phyloP scores from a whole-genome alignment of 192 early-diverging fungal species.

The Coemansia sp. region DNA sequence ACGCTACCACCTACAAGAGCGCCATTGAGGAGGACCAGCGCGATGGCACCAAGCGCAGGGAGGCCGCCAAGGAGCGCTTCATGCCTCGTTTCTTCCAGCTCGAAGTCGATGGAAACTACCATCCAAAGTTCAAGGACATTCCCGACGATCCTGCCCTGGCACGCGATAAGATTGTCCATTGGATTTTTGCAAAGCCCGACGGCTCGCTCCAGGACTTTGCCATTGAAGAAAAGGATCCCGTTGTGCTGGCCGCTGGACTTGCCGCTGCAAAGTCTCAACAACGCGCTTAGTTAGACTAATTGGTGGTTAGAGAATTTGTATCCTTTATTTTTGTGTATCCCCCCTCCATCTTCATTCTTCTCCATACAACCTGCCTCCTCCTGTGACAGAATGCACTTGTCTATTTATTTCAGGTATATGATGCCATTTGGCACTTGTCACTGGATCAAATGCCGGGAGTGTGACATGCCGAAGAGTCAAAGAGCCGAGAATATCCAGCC shows the following conservation, averaged over 20 bases:
- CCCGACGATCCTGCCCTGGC: slow-evolving; percentile 27
- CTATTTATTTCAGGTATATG: no score
- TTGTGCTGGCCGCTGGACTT: slow-evolving; percentile 24
- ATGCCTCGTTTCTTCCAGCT: slow-evolving; percentile 63
- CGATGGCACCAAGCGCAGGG: slow-evolving; percentile 52
- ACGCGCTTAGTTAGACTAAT: background rate
- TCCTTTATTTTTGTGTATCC: background rate
- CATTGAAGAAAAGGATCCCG: slow-evolving; percentile 23
- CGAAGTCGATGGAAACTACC: slow-evolving; percentile 42
- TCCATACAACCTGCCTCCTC: no score
- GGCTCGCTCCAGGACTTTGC: slow-evolving; percentile 33
- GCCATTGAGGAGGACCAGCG: slow-evolving; percentile 74
- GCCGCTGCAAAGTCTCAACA: slow-evolving; percentile 7
- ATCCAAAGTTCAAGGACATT: slow-evolving; percentile 34
- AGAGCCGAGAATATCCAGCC: no score
- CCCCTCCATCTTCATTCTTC: background rate
- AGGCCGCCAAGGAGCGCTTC: slow-evolving; percentile 54
- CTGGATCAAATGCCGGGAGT: no score
- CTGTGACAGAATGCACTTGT: no score
- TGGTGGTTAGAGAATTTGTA: background rate
- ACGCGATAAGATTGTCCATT: slow-evolving; percentile 19
- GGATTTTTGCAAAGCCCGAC: slow-evolving; percentile 41
- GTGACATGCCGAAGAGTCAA: no score
- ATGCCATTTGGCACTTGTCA: no score
- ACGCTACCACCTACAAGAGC: slow-evolving; percentile 65